Base-by-base conservation (phyloP, 345 rosid genomes). In the Euphorbia lathyris region DNA sequence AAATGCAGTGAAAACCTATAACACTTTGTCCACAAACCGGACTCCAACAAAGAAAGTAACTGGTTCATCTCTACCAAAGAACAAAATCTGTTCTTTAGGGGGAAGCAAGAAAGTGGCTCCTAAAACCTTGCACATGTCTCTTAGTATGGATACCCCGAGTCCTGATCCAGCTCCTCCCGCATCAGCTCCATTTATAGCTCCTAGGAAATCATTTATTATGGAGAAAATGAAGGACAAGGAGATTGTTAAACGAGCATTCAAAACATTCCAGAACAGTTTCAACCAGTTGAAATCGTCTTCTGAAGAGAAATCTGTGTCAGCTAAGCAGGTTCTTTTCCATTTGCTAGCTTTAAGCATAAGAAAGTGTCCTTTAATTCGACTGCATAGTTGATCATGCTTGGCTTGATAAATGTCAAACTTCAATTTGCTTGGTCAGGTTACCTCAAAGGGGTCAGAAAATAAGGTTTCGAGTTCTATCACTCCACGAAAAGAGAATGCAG, bases 181-280 rank as follows among this genome's bases (percentile, higher is more conserved):
- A 12, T 74, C 74, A 48, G 57, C 80, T 64, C 68, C 86, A 71
- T 61, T 57, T 52, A 48, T 86, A 23, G 71, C 78, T 43, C 69
- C 81, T 17, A 86, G 92, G 74, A 87, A 84, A 58, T 84, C 97
- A 58, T 72, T 87, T 72, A 83, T 95, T 43, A 92, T 87, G 97
- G 99, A 92, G 80, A 85, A 78, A 78, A 92, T 92, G 97, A 92
- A 90, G n/a, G 97, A 95, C 76, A 95, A 95, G 81, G 97, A 95
- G 77, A 92, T 85, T 65, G 89, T 92, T 29, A 95, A 85, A 77
- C 88, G 96, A 45, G 94, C 96, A 14, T 90, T 92, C 58, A 90
- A 87, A 76, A 73, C 94, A 22, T 95, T 92, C 74, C 97, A 87
- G 69, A 87, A 78, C 74, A 83, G 80, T 82, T 79, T 67, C 9